Base-by-base conservation (phyloP, 148 eudicot species). In the Chenopodium quinoa region DNA sequence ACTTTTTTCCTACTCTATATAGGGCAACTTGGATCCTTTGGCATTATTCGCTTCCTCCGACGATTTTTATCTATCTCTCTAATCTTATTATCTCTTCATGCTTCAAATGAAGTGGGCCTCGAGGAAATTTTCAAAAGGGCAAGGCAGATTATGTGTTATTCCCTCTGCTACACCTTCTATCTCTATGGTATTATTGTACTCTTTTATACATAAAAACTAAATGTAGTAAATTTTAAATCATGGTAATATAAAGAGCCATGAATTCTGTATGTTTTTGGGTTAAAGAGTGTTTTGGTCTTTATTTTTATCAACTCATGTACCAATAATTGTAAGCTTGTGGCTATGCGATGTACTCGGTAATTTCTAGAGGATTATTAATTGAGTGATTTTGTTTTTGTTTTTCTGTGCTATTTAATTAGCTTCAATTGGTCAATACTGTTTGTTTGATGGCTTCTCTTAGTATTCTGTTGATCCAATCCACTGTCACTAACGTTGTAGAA, bases 1-100 rank as follows among this genome's bases (percentile, higher is more conserved):
- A 31, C 71, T 63, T 72, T 71, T 77, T 17, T 40, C 48, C 58
- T 52, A 71, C 23, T 74, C 66, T 56, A 56, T 40, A 44, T 77
- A 81, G 87, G 87, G 87, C 87, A 85, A 85, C 87, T 85, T 85
- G 80, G n/a, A 84, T 84, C 86, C 86, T 80, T 84, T 83, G 86
- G 86, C 86, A 83, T 83, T 83, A 74, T 78, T 73, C 58, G 81
- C 78, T 78, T 82, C 81, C 81, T 67, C 77, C 44, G 9, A 74
- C 77, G 14, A 74, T 63, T 63, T 5, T 37, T 37, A 5, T 37
- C 40, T 11, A 32, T 73, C 63, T 40, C 23, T 48, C 62, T 2
- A 68, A 14, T 40, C 52, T 2, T 34, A 47, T 37, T 6, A 75
- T 37, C 25, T 83, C 69, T 74, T 79, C 81, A 79, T 83, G 85